Evolutionary conservation across 2,329 filamentous ascomycete species (phyloP), one percentile per base, ranked within the genome.

Genomic region (Pyrenophora seminiperda): DNA sequence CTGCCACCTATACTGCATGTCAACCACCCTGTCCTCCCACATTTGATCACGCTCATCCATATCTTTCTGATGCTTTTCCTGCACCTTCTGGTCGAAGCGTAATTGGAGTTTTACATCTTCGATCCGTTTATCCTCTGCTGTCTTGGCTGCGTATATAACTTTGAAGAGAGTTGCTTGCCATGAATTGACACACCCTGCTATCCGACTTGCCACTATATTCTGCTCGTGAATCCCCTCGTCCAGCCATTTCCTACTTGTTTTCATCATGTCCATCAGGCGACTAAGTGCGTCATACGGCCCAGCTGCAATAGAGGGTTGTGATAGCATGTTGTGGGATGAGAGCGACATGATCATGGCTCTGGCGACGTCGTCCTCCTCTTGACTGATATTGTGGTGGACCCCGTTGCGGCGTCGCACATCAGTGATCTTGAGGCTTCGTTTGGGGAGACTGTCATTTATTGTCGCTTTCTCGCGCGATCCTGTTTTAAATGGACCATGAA

Each of bases 101-200:
- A 53, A 32, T 13, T 53, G 32, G 14, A 9, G 24, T 17, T 46
- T 15, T 2, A 50, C 4, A 7, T 50, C 32, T 29, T 41, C 15
- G 32, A 37, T 47, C 13, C 41, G 38, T 27, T 15, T 17, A 13
- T 13, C 19, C 31, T 52, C 49, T 20, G 39, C 44, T 15, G 44
- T 22, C 40, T 39, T 33, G 29, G 13, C 36, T 10, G 38, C 20
- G 9, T 29, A 18, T 11, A 48, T 13, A 22, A 48, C 39, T 33
- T 29, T 43, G 13, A 5, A 15, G n/a, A 52, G 10, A 17, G 3
- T 34, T 39, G 30, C n/a, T 15, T 39, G 31, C 49, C 44, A 52
- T 4, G 5, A 7, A 7, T 15, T 36, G 3, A 40, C 13, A 10
- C 13, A 7, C 9, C 10, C 14, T 30, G 34, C 34, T 7, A 52